A percentile compares a stretch with the other conserved stretches of the same genome.
phyloP scores from a whole-genome alignment of 1,139 yeast species.

The Zygoascus sp. region DNA sequence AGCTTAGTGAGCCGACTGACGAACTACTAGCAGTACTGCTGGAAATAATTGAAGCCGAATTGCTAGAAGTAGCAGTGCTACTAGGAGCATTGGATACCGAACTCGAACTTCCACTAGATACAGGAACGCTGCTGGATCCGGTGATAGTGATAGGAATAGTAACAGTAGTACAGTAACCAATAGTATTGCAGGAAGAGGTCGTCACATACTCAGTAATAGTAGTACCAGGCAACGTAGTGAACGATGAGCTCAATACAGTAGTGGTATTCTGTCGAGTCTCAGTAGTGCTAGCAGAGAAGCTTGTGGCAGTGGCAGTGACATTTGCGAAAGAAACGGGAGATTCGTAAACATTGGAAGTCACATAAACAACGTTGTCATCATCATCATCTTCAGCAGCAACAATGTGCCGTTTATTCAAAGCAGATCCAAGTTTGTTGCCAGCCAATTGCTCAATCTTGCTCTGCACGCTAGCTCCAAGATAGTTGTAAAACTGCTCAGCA shows the following conservation, averaged over 20 bases:
- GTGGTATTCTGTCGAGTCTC: background rate
- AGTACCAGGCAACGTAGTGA: background rate
- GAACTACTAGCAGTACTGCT: background rate
- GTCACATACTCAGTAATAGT: slow-evolving; percentile 6
- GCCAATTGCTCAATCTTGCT: slow-evolving; percentile 5
- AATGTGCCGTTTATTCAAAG: background rate
- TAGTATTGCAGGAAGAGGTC: slow-evolving; percentile 2
- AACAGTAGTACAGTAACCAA: slow-evolving; percentile 3
- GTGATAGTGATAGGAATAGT: slow-evolving; percentile 4
- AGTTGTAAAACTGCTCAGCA: background rate
- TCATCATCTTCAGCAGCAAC: background rate
- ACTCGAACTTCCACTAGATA: background rate
- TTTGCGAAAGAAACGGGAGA: background rate
- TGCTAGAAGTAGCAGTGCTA: background rate
- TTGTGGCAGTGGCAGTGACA: slow-evolving; percentile 1
- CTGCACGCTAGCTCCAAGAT: background rate
- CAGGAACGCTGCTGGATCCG: background rate
- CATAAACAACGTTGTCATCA: slow-evolving; percentile 1
- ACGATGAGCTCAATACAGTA: background rate
- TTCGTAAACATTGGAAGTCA: slow-evolving; percentile 1
- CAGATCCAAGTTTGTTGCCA: background rate
- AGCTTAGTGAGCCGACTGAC: too few relatives aligned
- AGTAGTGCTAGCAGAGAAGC: background rate
- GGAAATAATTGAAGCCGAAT: background rate
- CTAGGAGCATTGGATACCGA: background rate